Percentiles rank a stretch among this genome's conserved stretches.
These are phyloP conservation scores for Ustilago nuda DNA, from an alignment of 1,284 basidiomycete species.

Conservation along the genomic window DNA sequence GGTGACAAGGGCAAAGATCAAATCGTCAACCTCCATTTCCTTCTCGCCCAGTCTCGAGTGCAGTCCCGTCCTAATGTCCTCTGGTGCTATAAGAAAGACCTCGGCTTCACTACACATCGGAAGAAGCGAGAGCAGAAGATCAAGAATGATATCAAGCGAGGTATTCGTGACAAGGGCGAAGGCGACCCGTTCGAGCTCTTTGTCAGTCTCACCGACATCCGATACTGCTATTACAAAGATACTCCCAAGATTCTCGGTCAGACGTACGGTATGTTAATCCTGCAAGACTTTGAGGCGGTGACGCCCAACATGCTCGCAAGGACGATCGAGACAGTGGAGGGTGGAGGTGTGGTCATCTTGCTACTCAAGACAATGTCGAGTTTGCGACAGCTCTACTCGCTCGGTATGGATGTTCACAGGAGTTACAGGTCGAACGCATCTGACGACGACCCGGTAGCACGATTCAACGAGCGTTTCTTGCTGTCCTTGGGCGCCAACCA, in stretches of 20 bases:
- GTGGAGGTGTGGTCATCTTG: slow-evolving; percentile 91
- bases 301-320: slow-evolving; percentile 96
- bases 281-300: slow-evolving; percentile 98
- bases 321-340: slow-evolving; percentile 98
- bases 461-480: slow-evolving; percentile 96
- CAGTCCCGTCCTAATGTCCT: slow-evolving; percentile 62
- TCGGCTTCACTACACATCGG: slow-evolving; percentile 78
- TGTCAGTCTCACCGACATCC: slow-evolving; percentile 97
- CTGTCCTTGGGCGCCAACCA: slow-evolving; percentile 78
- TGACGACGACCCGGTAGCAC: slow-evolving; percentile 87
- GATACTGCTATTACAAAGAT: slow-evolving; percentile 75
- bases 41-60: slow-evolving; percentile 71
- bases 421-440: slow-evolving; percentile 88
- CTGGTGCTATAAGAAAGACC: slow-evolving; percentile 68
- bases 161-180: slow-evolving; percentile 91
- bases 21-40: slow-evolving; percentile 94
- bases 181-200: slow-evolving; percentile 97
- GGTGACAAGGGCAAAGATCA: slow-evolving; percentile 95
- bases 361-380: slow-evolving; percentile 95
- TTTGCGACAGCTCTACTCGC: slow-evolving; percentile 89
- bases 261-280: slow-evolving; percentile 95
- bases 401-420: slow-evolving; percentile 83
- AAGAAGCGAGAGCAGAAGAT: slow-evolving; percentile 77
- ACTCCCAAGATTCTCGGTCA: slow-evolving; percentile 78
- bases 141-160: slow-evolving; percentile 75